Conservation (phyloP, 805 yeast genomes). For the Torulaspora gathmanii region DNA sequence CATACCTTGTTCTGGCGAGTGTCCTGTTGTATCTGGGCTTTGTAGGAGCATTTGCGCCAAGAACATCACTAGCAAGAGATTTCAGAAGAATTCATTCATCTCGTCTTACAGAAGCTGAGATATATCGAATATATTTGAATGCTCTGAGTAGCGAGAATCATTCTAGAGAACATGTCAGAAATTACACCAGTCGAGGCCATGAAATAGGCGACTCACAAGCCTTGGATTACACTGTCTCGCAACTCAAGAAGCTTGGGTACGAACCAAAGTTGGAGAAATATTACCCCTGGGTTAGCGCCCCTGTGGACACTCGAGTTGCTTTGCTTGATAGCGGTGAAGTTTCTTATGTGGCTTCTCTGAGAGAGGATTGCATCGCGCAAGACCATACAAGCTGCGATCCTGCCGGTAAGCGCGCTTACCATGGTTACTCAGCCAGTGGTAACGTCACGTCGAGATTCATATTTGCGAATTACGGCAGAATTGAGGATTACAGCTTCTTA, state of each 20-base stretch:
- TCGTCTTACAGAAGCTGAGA: conserved; percentile 60
- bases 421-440: conserved; percentile 64
- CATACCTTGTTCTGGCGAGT: conserved; percentile 22
- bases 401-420: conserved; percentile 46
- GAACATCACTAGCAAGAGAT: conserved; percentile 80
- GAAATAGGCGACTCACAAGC: conserved; percentile 44
- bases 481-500: conserved; percentile 49
- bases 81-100: conserved; percentile 68
- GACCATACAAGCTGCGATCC: conserved; percentile 40
- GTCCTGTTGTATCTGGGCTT: conserved; percentile 41
- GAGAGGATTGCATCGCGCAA: conserved; percentile 45
- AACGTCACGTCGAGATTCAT: conserved; percentile 51
- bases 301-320: conserved; percentile 42
- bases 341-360: conserved; percentile 45
- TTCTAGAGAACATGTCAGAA: conserved; percentile 31
- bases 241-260: conserved; percentile 50
- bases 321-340: conserved; percentile 34
- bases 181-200: conserved; percentile 17
- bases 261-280: conserved; percentile 49
- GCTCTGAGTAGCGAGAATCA: conserved; percentile 37
- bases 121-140: conserved; percentile 55
- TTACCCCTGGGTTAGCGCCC: conserved; percentile 52
- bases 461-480: conserved; percentile 57
- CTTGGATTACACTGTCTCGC: conserved; percentile 47
- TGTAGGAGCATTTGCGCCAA: conserved; percentile 69